Base-by-base conservation (phyloP, 768 basidiomycete genomes). In the Termitomyces sp. region DNA sequence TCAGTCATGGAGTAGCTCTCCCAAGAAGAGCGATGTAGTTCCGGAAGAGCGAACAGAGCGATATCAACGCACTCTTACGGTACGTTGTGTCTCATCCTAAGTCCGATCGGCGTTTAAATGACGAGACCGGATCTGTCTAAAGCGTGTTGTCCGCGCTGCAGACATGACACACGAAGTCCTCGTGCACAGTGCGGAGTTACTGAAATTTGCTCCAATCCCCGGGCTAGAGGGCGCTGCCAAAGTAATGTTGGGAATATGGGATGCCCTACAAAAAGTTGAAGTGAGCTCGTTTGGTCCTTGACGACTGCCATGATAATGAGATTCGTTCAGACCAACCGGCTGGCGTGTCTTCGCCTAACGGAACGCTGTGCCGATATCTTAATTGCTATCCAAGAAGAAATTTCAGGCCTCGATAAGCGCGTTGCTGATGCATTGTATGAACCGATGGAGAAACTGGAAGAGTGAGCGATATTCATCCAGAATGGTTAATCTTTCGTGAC, bases 351-450 rank as follows among this genome's bases (percentile, higher is more conserved):
- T 36, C 86, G 88, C 12, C 77, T 92, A 3, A 87, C 87, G 0
- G 86, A 90, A 67, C 84, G 88, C 38, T 90, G 89, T 63, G 90
- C 90, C 0, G 82, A 83, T 28, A 80, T 87, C 24, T 77, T 91
- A 6, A 71, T 85, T 22, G 79, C 82, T 15, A 80, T 92, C 13
- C 79, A 82, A 0, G 79, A 82, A 33, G 89, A 89, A 58, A 77
- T 91, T 2, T 66, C 76, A 6, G 78, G 82, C 22, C 86, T 85
- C 0, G 86, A 86, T 0, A 73, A 75, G 55, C 67, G 72, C 4
- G 80, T 86, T 2, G 74, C 75, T 1, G 66, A 75, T 4, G 83
- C 84, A 59, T 72, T 91, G 42, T 60, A 73, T 7, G 70, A 71
- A 6, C 86, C 90, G 1, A 71, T 91, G 22, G 58, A 65, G 16